These are phyloP conservation scores for Chlamydomonas urium DNA, from an alignment of 139 green algal species.

Conservation along the genomic window DNA sequence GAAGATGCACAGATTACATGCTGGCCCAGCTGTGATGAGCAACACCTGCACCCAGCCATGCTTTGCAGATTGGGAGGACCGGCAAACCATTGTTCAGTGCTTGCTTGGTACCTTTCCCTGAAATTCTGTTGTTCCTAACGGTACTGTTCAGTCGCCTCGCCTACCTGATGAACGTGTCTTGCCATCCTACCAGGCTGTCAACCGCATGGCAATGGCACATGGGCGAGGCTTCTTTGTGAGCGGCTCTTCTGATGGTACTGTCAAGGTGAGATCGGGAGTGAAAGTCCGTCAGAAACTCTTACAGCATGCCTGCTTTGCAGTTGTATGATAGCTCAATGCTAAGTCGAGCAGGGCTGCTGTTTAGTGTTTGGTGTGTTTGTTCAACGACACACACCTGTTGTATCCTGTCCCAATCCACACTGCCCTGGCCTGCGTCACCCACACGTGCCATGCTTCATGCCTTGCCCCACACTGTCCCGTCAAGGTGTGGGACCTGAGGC, in stretches of 20 bases:
- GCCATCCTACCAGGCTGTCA: no score
- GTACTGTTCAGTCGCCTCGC: no score
- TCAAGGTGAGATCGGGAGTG: conserved; percentile 53
- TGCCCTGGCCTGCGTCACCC: not conserved
- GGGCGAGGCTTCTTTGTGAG: conserved; percentile 74
- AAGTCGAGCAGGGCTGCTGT: no score
- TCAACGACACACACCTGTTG: not conserved
- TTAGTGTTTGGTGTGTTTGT: not conserved
- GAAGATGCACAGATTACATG: no score
- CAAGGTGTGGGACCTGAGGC: conserved; percentile 84
- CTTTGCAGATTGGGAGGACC: no score
- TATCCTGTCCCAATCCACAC: not conserved
- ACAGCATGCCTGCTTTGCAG: not conserved
- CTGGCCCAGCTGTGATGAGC: no score
- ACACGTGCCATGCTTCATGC: not conserved
- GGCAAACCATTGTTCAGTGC: no score
- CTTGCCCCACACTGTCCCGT: not conserved
- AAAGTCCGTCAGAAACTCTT: not conserved
- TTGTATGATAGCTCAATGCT: not conserved
- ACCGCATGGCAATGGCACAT: conserved; percentile 56
- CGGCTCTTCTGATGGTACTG: conserved; percentile 75
- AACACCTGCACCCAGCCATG: no score
- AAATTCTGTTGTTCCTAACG: no score
- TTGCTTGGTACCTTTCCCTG: no score
- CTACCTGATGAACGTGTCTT: no score